Conservation (phyloP, 73 alveolate genomes). For the Tetrahymena elliotti region DNA sequence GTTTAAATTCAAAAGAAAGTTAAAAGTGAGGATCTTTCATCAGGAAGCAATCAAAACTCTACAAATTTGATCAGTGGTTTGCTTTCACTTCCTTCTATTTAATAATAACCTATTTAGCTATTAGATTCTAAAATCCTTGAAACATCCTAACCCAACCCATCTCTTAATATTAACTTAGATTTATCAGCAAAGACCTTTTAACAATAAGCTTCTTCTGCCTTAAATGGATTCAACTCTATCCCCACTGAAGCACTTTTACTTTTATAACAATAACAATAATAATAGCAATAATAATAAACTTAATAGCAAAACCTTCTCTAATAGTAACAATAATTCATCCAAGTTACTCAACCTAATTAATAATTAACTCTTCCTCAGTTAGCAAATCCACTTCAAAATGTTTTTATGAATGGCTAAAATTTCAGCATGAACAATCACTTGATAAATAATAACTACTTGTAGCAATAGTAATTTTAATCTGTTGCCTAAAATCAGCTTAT, state of each 20-base stretch:
- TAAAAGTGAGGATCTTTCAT: background rate
- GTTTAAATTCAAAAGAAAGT: background rate
- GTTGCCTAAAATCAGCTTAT: background rate
- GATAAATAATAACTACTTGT: background rate
- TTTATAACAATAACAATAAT: background rate
- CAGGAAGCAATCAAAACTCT: background rate
- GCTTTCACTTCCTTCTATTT: background rate
- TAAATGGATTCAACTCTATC: background rate
- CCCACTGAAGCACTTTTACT: background rate
- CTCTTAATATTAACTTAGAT: background rate
- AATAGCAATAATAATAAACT: background rate
- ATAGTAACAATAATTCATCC: background rate
- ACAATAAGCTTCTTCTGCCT: background rate
- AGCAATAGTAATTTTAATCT: background rate
- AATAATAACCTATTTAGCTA: background rate
- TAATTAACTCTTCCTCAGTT: background rate
- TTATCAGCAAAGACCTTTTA: background rate
- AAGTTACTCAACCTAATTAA: background rate
- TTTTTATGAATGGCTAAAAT: background rate
- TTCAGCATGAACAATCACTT: background rate
- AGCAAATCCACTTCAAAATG: background rate
- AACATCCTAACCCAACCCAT: background rate
- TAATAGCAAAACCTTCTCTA: background rate
- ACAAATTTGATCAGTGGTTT: background rate
- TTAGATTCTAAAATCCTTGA: background rate